Percentiles rank a stretch among this genome's conserved stretches.
phyloP scores from a whole-genome alignment of 1,284 basidiomycete genomes.

The Grifola frondosa region DNA sequence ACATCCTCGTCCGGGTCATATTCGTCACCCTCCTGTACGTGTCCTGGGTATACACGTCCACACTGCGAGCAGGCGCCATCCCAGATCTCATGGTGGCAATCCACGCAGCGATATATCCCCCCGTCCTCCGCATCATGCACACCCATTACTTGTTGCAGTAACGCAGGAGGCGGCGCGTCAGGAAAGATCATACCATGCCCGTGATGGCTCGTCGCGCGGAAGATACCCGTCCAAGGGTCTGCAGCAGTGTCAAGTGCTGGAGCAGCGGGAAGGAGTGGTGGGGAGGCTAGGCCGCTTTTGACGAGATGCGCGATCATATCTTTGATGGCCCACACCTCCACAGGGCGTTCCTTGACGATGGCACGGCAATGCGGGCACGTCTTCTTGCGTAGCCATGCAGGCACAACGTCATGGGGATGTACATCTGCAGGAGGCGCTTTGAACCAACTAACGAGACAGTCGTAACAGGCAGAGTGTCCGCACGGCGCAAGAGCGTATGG shows the following conservation, averaged over 20 bases:
- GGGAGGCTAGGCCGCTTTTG: conserved; percentile 50
- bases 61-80: conserved; percentile 61
- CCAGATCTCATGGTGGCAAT: conserved; percentile 75
- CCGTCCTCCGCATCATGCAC: conserved; percentile 70
- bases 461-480: conserved; percentile 70
- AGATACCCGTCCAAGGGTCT: conserved; percentile 65
- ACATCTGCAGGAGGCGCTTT: conserved; percentile 39
- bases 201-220: conserved; percentile 30
- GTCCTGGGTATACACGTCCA: conserved; percentile 55
- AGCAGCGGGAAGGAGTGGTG: conserved; percentile 21
- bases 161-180: conserved; percentile 18
- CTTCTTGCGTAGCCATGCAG: conserved; percentile 47
- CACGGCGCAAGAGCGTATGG: conserved; percentile 73
- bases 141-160: conserved; percentile 45
- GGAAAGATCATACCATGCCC: conserved; percentile 20
- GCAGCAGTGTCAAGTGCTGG: conserved; percentile 10
- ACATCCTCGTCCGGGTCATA: conserved; percentile 20
- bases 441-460: conserved; percentile 76
- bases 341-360: conserved; percentile 56
- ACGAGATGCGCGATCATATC: conserved; percentile 54
- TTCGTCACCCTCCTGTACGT: conserved; percentile 33
- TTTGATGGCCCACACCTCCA: conserved; percentile 73
- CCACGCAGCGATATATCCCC: conserved; percentile 68
- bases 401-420: conserved; percentile 14
- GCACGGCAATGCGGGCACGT: conserved; percentile 76